Percentiles rank a stretch among this genome's conserved stretches.
Evolutionary conservation across 306 rosid genomes (phyloP).

Genomic region (Medicago arabica): DNA sequence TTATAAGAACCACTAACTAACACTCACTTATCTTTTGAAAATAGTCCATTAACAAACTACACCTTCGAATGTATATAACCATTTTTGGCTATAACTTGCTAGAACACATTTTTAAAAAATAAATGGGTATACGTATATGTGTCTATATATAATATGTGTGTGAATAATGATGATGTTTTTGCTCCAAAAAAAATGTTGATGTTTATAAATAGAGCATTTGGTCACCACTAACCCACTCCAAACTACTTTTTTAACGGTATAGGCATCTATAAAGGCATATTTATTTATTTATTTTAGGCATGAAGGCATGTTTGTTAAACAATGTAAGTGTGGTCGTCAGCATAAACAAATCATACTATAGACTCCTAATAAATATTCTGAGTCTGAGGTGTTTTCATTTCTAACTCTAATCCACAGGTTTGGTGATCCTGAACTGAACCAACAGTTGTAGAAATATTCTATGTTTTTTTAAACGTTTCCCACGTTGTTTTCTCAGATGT

Average conservation of each 20-base stretch:
- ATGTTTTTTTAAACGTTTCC: not conserved
- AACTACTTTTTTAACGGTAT: not conserved
- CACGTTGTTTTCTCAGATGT: conserved; percentile 29
- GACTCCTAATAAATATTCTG: conserved; percentile 1
- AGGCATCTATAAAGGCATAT: not conserved
- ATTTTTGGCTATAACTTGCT: no score
- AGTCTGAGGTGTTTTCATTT: not conserved
- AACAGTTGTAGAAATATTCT: no score
- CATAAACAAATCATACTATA: not conserved
- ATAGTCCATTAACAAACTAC: no score
- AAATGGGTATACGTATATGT: no score
- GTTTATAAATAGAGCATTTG: not conserved
- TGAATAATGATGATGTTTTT: no score
- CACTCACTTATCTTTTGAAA: no score
- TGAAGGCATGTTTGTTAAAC: not conserved
- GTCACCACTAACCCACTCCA: not conserved
- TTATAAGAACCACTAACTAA: no score
- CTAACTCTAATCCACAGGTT: not conserved
- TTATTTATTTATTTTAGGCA: not conserved
- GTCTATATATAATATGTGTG: no score
- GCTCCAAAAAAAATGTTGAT: no score
- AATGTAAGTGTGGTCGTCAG: not conserved
- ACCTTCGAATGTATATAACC: no score
- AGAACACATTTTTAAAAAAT: no score
- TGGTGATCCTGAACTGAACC: no score